phyloP scores from a whole-genome alignment of 208 protist species.

The Entamoeba dispar region DNA sequence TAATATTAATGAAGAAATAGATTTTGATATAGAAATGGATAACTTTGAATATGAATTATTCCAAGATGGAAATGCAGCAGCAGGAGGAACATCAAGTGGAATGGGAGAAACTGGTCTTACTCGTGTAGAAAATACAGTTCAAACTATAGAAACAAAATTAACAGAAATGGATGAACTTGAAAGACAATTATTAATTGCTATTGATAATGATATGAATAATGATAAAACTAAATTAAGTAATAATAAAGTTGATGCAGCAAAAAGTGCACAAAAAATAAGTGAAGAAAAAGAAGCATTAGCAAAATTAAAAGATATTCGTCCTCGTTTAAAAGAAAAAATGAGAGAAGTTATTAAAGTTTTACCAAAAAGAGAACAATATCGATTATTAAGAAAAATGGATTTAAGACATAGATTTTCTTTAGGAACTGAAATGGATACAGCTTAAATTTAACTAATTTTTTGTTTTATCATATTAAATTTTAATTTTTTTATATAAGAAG shows the following conservation, averaged over 20 bases:
- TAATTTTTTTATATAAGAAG: no score
- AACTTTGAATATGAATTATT: no score
- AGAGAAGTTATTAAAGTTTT: background rate
- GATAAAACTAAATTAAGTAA: background rate
- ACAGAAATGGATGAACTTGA: background rate
- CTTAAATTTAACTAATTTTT: background rate
- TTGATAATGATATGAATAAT: background rate
- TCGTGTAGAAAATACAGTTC: background rate
- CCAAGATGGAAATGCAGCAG: no score
- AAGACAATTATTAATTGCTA: background rate
- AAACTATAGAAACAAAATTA: background rate
- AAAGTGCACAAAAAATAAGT: background rate
- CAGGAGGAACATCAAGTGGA: background rate
- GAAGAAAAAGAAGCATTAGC: background rate
- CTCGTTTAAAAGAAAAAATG: background rate
- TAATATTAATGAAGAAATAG: no score
- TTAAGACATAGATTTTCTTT: background rate
- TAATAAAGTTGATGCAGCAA: background rate
- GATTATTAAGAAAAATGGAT: background rate
- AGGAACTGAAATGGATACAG: background rate
- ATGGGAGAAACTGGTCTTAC: background rate
- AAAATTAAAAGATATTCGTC: background rate
- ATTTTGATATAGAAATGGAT: no score
- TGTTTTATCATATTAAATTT: no score
- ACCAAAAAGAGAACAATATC: background rate